phyloP scores from a whole-genome alignment of 2,329 filamentous ascomycete genomes.

The Exutisphaerella laricina region DNA sequence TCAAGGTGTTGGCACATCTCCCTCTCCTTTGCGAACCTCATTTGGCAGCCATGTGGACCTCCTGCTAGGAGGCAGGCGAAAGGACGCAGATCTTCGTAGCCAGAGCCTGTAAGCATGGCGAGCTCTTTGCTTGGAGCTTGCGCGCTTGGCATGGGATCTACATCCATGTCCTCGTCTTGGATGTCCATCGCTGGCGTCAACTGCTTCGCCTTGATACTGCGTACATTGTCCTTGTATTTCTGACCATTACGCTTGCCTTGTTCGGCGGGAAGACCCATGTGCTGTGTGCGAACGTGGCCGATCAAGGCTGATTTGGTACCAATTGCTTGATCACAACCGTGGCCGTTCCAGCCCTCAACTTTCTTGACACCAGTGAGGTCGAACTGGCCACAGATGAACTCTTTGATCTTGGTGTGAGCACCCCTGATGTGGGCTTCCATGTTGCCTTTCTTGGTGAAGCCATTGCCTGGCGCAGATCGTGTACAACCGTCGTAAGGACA shows the following conservation, averaged over 20 bases:
- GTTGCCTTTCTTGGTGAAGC: slow-evolving; percentile 79
- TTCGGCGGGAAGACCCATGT: slow-evolving; percentile 54
- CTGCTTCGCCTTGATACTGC: slow-evolving; percentile 6
- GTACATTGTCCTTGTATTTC: slow-evolving; percentile 4
- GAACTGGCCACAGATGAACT: slow-evolving; percentile 71
- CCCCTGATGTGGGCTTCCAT: slow-evolving; percentile 71
- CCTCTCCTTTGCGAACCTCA: slow-evolving; percentile 53
- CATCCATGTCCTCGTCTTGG: slow-evolving; percentile 12
- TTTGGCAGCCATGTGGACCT: slow-evolving; percentile 39
- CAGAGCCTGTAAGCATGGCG: slow-evolving; percentile 49
- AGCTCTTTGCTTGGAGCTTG: slow-evolving; percentile 13
- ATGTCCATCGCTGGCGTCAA: slow-evolving; percentile 7
- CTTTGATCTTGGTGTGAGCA: slow-evolving; percentile 66
- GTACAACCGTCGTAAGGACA: slow-evolving; percentile 43
- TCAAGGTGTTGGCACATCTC: slow-evolving; percentile 54
- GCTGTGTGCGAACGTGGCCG: slow-evolving; percentile 77
- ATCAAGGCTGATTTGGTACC: slow-evolving; percentile 72
- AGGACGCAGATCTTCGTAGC: slow-evolving; percentile 48
- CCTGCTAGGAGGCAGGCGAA: slow-evolving; percentile 47
- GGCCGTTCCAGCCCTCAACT: slow-evolving; percentile 58
- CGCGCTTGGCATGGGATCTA: slow-evolving; percentile 7
- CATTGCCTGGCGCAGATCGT: slow-evolving; percentile 65
- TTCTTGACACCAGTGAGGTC: slow-evolving; percentile 54
- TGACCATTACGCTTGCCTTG: slow-evolving; percentile 9
- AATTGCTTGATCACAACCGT: slow-evolving; percentile 68